These are phyloP conservation scores for Imleria badia DNA, from an alignment of 768 basidiomycete genomes.

Conservation along the genomic window DNA sequence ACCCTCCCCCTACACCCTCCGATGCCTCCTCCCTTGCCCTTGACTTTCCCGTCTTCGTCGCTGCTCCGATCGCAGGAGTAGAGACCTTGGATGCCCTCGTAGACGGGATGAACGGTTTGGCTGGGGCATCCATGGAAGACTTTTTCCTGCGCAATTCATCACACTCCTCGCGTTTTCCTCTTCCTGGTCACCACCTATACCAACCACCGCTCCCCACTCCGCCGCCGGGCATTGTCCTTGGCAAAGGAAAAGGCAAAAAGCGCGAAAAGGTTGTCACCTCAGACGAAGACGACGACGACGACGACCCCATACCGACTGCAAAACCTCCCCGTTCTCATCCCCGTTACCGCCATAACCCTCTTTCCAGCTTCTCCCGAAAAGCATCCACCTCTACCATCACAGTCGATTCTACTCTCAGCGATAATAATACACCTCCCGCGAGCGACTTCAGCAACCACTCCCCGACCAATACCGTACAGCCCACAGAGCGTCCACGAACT, in stretches of 20 bases:
- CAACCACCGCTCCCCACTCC: constrained; percentile 83
- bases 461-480: constrained; percentile 16
- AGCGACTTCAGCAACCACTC: constrained; percentile 12
- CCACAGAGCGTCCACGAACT: constrained; percentile 39
- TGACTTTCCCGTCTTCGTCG: constrained; percentile 64
- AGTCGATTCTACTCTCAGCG: constrained; percentile 18
- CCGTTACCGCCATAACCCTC: constrained; percentile 22
- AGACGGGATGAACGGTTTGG: constrained; percentile 91
- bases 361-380: constrained; percentile 24
- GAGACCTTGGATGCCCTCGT: constrained; percentile 89
- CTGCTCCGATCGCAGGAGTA: constrained; percentile 75
- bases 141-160: constrained; percentile 45
- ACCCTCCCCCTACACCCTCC: constrained; percentile 69
- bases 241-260: constrained; percentile 39
- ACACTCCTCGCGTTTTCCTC: constrained; percentile 52
- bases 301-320: constrained; percentile 8
- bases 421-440: constrained; percentile 14
- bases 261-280: constrained; percentile 39
- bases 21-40: constrained; percentile 43
- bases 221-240: constrained; percentile 75
- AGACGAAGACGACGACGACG: constrained; percentile 50
- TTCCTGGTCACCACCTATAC: constrained; percentile 67
- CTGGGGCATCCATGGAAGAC: constrained; percentile 59
- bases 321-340: constrained; percentile 18
- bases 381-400: constrained; percentile 34